Evolutionary conservation across 495 filamentous ascomycete genomes (phyloP), one percentile per base, ranked within the genome.

Genomic region (Lasiosphaeria ovina): DNA sequence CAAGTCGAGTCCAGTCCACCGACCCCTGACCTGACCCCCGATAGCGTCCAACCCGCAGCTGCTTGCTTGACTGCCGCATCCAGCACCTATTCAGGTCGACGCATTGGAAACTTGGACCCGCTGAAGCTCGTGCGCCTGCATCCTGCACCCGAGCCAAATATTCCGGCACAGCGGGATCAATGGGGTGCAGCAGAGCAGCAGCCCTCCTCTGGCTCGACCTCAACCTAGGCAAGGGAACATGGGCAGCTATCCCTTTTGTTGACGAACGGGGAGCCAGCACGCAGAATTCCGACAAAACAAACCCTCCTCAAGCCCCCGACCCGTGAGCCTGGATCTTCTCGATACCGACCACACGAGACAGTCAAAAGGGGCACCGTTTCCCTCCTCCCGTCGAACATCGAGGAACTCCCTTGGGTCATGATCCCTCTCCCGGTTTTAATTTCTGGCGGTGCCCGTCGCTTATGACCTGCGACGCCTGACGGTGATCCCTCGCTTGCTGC

Each of bases 131-230:
- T 47, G 44, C 44, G 11, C 44, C 12, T 14, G 12, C 12, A 11
- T 14, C 12, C 44, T 47, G 44, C 44, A 47, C 44, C 44, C 44
- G 44, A 47, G 44, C 44, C 44, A 47, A 47, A 47, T 47, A 47
- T 47, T 14, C 44, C 44, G 12, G 44, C 5, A n/a, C 44, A 0
- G 11, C 44, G 44, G 44, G 16, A n/a, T 47, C 44, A 47, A 7
- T 47, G 44, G 44, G 0, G 6, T 14, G 44, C 44, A 47, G 44
- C 24, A 24, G 24, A 24, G 24, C 24, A 24, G 24, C 24, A 24
- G 24, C 24, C 24, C 24, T 24, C 24, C 2, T 0, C 24, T 24
- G 24, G 24, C 24, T 24, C 24, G 1, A 24, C 24, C 24, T 24
- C 24, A 2, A 24, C 24, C 0, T 24, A 24, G 24, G 24, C 24